These are phyloP conservation scores for Dalbergia oliveri DNA, from an alignment of 306 rosid species.

Conservation along the genomic window DNA sequence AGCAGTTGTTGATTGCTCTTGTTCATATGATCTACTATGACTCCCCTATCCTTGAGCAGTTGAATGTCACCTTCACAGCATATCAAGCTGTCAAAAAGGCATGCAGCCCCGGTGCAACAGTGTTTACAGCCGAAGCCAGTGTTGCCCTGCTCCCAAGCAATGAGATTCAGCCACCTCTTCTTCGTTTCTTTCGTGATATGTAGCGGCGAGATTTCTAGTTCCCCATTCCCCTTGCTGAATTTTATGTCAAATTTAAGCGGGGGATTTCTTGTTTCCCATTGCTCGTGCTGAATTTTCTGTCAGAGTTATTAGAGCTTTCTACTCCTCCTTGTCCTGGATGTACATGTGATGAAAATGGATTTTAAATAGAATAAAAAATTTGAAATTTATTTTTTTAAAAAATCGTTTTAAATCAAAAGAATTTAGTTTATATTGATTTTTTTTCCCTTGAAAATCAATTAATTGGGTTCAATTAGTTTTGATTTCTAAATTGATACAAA, in stretches of 20 bases:
- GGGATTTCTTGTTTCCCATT: too few relatives aligned
- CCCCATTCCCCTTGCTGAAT: not conserved
- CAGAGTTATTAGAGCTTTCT: too few relatives aligned
- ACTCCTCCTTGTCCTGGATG: not conserved
- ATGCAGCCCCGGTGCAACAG: not conserved
- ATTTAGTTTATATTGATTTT: too few relatives aligned
- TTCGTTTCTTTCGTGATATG: not conserved
- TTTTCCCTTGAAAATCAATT: too few relatives aligned
- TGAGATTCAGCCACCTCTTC: not conserved
- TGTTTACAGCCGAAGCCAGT: not conserved
- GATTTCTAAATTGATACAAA: too few relatives aligned
- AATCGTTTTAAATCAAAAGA: too few relatives aligned
- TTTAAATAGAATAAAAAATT: not conserved
- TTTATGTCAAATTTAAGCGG: not conserved
- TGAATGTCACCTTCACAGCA: constrained; percentile 28
- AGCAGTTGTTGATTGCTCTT: not conserved
- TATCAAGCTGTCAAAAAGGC: constrained; percentile 16
- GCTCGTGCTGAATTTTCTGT: too few relatives aligned
- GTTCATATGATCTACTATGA: not conserved
- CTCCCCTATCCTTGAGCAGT: not conserved
- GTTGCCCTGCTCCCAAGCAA: not conserved
- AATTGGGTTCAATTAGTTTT: too few relatives aligned
- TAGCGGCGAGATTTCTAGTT: not conserved
- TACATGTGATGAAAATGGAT: not conserved
- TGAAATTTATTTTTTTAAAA: too few relatives aligned